Conservation (phyloP, 257 asterid genomes). For the Solanum acaule region DNA sequence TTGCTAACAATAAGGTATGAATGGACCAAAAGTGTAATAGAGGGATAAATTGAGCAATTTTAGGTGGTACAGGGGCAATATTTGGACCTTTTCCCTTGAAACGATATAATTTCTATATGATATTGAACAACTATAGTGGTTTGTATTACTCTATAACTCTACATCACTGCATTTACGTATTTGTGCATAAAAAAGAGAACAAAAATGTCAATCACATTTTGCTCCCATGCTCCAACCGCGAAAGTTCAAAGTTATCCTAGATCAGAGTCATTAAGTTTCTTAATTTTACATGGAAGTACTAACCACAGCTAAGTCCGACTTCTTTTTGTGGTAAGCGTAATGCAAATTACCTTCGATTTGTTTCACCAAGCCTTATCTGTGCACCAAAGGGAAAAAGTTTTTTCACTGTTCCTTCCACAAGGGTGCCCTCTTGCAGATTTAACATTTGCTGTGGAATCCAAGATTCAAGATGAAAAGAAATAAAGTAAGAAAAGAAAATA, state of each 20-base stretch:
- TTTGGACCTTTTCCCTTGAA: not conserved
- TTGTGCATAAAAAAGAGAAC: not conserved
- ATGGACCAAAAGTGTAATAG: not conserved
- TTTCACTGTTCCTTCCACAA: slow-evolving; percentile 81
- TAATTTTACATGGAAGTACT: not conserved
- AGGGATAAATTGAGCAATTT: not conserved
- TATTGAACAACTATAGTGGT: not conserved
- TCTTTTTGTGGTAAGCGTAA: no score
- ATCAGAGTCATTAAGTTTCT: not conserved
- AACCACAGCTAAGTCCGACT: not conserved
- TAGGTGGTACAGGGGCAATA: not conserved
- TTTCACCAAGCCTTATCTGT: slow-evolving; percentile 80
- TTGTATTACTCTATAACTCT: not conserved
- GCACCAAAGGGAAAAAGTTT: slow-evolving; percentile 82
- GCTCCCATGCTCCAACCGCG: not conserved
- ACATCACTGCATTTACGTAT: not conserved
- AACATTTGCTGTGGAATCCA: slow-evolving; percentile 34
- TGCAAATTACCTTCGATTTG: slow-evolving; percentile 83
- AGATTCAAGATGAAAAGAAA: slow-evolving; percentile 8
- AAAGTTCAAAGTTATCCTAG: not conserved
- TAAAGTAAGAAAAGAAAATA: not conserved
- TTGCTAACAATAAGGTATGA: not conserved
- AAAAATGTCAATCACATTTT: not conserved
- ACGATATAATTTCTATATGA: not conserved
- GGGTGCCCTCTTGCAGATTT: slow-evolving; percentile 77